phyloP scores from a whole-genome alignment of 139 green algal genomes.

The Astrephomene gubernaculifera region DNA sequence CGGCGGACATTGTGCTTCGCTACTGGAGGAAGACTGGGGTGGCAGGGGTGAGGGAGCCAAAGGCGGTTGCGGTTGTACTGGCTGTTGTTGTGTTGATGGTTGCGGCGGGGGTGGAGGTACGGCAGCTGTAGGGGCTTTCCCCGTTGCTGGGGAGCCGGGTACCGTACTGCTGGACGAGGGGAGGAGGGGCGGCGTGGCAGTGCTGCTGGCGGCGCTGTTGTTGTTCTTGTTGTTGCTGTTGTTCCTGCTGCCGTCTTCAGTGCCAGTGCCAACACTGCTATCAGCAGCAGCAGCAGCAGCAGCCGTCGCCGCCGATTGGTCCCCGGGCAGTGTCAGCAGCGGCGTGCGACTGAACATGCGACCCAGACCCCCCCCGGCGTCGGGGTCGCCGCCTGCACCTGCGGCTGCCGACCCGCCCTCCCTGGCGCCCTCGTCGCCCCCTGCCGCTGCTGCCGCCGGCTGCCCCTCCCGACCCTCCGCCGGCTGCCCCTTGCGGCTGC shows the following conservation, averaged over 20 bases:
- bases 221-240: background rate
- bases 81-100: background rate
- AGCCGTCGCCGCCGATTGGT: background rate
- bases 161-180: too few species aligned
- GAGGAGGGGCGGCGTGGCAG: too few species aligned
- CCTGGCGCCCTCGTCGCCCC: background rate
- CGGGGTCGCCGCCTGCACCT: background rate
- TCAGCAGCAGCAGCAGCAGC: background rate
- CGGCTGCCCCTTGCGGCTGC: background rate
- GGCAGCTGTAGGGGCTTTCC: too few species aligned
- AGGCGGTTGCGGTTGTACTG: background rate
- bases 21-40: too few species aligned
- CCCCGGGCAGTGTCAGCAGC: background rate
- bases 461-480: background rate
- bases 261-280: background rate
- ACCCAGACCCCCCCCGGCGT: background rate
- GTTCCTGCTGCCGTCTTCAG: background rate
- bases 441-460: background rate
- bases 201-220: background rate
- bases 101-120: too few species aligned
- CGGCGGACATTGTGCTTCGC: too few species aligned
- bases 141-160: too few species aligned
- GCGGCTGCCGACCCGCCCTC: background rate
- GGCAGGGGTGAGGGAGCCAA: background rate
- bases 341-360: conserved; percentile 11